Base-by-base conservation (phyloP, 2,329 filamentous ascomycete genomes). In the Lecanicillium sp. region DNA sequence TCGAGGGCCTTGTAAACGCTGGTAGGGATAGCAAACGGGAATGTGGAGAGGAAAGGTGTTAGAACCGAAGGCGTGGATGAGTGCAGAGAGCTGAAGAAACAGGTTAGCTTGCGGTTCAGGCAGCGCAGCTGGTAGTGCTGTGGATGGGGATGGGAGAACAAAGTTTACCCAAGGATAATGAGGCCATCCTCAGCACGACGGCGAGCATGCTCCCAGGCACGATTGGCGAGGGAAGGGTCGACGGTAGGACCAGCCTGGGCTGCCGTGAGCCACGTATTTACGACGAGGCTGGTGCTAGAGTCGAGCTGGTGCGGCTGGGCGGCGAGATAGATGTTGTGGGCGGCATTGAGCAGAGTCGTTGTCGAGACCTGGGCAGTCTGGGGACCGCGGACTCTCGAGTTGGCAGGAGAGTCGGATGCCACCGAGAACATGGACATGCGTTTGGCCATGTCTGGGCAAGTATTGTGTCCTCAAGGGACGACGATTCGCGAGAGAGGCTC, bases 201-300 rank as follows among this genome's bases (percentile, higher is more conserved):
- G 49, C 90, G 78, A 41, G 92, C 90, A 69, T 98, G 92, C 65
- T 98, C 92, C 90, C 92, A 98, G 3, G 89, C 88, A 57, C 87
- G 79, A 37, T 78, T 71, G 13, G 86, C 85, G 36, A 98, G 65
- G 17, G 84, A 77, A 30, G 76, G 65, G 62, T 98, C 92, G 30
- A 97, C 77, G 7, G 85, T 88, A 3, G 77, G 72, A 29, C 81
- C 78, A 17, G 75, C 66, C 49, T 84, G 84, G 19, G 78, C 72
- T 14, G 87, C 86, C 4, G 87, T 94, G 38, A 92, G 74, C 89
- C 89, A 96, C 41, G 88, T 96, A 65, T 97, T 97, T 48, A 97
- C 87, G 0, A 92, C 89, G 29, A 97, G 61, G 58, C 87, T 95
- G 27, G 89, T 92, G 49, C 87, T 87, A 34, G 88, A 81, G 61